phyloP scores from a whole-genome alignment of 306 rosid genomes.

The Glycyrrhiza uralensis region DNA sequence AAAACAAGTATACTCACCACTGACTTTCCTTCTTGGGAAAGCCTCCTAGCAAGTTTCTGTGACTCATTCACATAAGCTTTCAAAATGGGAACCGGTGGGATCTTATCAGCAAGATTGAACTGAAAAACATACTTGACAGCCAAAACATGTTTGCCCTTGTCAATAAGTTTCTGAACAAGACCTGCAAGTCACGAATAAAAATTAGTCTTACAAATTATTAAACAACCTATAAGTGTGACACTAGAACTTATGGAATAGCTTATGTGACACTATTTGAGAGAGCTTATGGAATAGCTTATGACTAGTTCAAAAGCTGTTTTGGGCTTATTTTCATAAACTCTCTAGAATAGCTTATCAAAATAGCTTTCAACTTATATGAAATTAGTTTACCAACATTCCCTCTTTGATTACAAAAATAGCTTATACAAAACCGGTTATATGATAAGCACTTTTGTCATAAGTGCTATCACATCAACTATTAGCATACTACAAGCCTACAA shows the following conservation, averaged over 20 bases:
- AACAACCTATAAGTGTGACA: slow-evolving; percentile 18
- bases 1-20: slow-evolving; percentile 38
- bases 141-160: slow-evolving; percentile 53
- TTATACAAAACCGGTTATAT: too few species aligned
- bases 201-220: slow-evolving; percentile 2
- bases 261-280: too few species aligned
- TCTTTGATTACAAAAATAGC: too few species aligned
- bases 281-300: too few species aligned
- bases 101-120: slow-evolving; percentile 59
- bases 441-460: too few species aligned
- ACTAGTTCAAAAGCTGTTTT: too few species aligned
- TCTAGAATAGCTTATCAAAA: too few species aligned
- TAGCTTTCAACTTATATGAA: too few species aligned
- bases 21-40: slow-evolving; percentile 59
- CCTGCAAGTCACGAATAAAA: slow-evolving; percentile 42
- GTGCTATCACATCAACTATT: background rate
- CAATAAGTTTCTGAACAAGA: slow-evolving; percentile 65
- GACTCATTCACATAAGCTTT: slow-evolving; percentile 56
- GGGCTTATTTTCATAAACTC: too few species aligned
- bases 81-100: slow-evolving; percentile 74
- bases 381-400: too few species aligned
- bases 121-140: slow-evolving; percentile 68
- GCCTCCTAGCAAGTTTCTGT: slow-evolving; percentile 48
- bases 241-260: too few species aligned
- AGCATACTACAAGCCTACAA: background rate